Evolutionary conservation across 2,329 filamentous ascomycete genomes (phyloP), one percentile per base, ranked within the genome.

Genomic region (Fusarium sp.): DNA sequence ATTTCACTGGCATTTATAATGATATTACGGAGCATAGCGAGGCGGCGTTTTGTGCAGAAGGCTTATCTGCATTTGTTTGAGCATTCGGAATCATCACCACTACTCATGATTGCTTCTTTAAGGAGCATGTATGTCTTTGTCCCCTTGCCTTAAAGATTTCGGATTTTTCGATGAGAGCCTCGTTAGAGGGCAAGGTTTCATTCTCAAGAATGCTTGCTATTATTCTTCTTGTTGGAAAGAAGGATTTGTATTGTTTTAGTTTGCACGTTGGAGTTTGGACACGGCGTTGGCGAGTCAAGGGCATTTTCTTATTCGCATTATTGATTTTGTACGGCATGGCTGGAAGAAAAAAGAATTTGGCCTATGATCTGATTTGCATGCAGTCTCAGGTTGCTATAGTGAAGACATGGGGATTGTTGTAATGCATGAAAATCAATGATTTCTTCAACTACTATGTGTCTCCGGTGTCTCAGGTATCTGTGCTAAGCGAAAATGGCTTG

Each of bases 21-120:
- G 66, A 65, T 71, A 67, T 70, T 64, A 71, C 42, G 72, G 72
- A 75, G 76, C 76, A 79, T 79, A 78, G 77, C 77, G 77, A 75
- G 59, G 64, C 53, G 76, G 76, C 73, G 76, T 78, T 75, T 55
- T 56, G 67, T 68, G 64, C 61, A 65, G 68, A 65, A 59, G 59
- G 53, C 54, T 53, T 44, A 60, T 65, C 61, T 70, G 45, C 61
- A 65, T 71, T 68, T 62, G 44, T 63, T 67, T 61, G 39, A 61
- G 28, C 62, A 64, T 70, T 61, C 56, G 55, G 44, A 54, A 49
- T 50, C 36, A 63, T 61, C 42, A 46, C 56, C 44, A 55, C 39
- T 36, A 51, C 45, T 53, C 58, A 65, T 65, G 42, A 47, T 42
- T 44, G 47, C 50, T 64, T 59, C 50, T 51, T 53, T 43, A 46